These are phyloP conservation scores for Nicotiana noctiflora DNA, from an alignment of 257 asterid genomes.

Conservation along the genomic window DNA sequence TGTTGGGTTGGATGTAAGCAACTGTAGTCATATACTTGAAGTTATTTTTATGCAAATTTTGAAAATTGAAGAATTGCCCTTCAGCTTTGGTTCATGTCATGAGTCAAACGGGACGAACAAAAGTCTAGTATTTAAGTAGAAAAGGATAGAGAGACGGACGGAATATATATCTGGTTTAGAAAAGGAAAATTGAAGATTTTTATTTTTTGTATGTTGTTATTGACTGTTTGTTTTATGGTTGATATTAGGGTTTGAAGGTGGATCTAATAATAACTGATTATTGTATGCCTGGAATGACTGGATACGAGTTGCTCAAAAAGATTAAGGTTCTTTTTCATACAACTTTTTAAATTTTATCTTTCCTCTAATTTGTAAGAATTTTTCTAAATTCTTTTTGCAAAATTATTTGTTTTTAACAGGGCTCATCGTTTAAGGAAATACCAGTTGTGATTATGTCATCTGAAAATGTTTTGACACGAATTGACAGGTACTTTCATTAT, in stretches of 20 bases:
- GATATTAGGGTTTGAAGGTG: constrained; percentile 77
- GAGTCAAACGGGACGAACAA: too few relatives aligned
- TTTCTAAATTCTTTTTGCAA: not conserved
- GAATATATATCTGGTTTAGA: too few relatives aligned
- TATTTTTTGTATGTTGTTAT: not conserved
- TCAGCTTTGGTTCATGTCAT: not conserved
- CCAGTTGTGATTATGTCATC: constrained; percentile 95
- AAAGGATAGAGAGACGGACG: too few relatives aligned
- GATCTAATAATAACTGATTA: constrained; percentile 80
- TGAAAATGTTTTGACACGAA: constrained; percentile 69
- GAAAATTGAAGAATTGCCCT: not conserved
- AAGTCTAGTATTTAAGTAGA: too few relatives aligned
- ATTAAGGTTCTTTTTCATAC: not conserved
- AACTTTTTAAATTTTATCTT: not conserved
- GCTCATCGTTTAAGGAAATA: constrained; percentile 73
- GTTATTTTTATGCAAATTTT: not conserved
- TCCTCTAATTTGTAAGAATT: not conserved
- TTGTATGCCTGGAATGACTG: constrained; percentile 94
- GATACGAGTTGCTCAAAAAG: constrained; percentile 75
- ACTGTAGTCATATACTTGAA: not conserved
- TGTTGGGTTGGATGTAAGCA: constrained; percentile 54
- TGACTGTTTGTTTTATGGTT: constrained; percentile 40
- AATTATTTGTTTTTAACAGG: constrained; percentile 28
- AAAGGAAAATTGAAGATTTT: constrained; percentile 16
- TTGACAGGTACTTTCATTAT: constrained; percentile 57